phyloP scores from a whole-genome alignment of 257 asterid species.

The Dorcoceras hygrometricum region DNA sequence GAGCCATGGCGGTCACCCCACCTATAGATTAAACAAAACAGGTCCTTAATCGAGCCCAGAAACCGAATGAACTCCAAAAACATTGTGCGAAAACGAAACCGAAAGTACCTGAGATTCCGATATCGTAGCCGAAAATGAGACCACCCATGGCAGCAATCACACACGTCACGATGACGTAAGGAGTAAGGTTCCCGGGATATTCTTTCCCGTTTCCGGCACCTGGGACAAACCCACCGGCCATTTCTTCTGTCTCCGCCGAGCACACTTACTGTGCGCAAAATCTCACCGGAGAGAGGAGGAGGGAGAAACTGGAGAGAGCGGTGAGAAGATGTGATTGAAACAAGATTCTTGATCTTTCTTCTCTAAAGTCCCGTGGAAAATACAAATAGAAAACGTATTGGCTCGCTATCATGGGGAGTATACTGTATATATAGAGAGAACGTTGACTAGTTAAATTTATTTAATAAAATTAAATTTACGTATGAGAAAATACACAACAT shows the following conservation, averaged over 20 bases:
- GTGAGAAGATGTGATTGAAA: not conserved
- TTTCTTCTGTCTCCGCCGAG: not conserved
- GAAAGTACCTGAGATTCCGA: not conserved
- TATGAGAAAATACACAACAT: not conserved
- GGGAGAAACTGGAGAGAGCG: not conserved
- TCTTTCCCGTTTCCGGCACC: not conserved
- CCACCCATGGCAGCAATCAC: not conserved
- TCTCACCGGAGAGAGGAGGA: not conserved
- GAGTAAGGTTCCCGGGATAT: not conserved
- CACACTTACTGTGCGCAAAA: not conserved
- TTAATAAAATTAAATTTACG: too few relatives aligned
- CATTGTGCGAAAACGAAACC: not conserved
- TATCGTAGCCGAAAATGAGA: not conserved
- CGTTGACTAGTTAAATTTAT: not conserved
- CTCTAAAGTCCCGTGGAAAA: not conserved
- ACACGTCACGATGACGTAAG: not conserved
- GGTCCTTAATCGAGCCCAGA: not conserved
- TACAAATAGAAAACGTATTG: not conserved
- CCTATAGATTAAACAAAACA: not conserved
- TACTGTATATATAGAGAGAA: too few relatives aligned
- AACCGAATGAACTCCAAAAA: not conserved
- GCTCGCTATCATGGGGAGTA: not conserved
- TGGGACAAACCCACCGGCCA: not conserved
- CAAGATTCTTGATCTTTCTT: too few relatives aligned
- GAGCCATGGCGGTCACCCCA: constrained; percentile 24